phyloP scores from a whole-genome alignment of 2,329 filamentous ascomycete genomes.

The Ophiostoma piceae region DNA sequence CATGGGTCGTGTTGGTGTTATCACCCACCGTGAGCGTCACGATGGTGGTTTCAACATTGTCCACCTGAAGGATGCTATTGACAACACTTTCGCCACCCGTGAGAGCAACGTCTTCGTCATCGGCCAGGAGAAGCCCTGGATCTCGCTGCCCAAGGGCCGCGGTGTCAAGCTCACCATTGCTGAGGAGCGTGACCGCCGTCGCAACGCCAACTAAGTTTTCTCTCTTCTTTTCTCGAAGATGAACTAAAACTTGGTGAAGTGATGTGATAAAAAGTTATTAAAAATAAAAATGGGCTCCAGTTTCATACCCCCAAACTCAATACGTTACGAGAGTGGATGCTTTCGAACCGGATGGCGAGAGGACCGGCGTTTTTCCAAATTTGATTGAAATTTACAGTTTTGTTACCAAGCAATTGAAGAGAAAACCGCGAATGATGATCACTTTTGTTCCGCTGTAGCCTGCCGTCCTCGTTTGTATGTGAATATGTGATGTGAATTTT shows the following conservation, averaged over 20 bases:
- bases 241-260: background rate
- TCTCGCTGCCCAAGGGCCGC: slow-evolving; percentile 99
- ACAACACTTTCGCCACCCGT: slow-evolving; percentile 99
- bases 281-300: slow-evolving; percentile 7
- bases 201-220: slow-evolving; percentile 53
- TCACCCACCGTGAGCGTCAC: slow-evolving; percentile 99
- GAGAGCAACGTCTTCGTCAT: slow-evolving; percentile 99
- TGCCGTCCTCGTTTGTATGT: background rate
- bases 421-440: slow-evolving; percentile 10
- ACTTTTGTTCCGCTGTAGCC: slow-evolving; percentile 1
- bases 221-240: background rate
- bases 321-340: slow-evolving; percentile 7
- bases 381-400: slow-evolving; percentile 10
- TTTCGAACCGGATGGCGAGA: slow-evolving; percentile 15
- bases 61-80: slow-evolving; percentile 99
- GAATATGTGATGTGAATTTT: background rate
- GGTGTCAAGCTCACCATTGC: slow-evolving; percentile 99
- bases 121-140: slow-evolving; percentile 97
- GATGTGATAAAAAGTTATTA: background rate
- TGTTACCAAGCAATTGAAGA: slow-evolving; percentile 1
- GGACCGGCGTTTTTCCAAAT: slow-evolving; percentile 21
- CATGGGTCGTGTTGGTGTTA: slow-evolving; percentile 99
- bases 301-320: slow-evolving; percentile 11
- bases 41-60: slow-evolving; percentile 99
- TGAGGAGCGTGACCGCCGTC: slow-evolving; percentile 97